phyloP scores from a whole-genome alignment of 345 rosid genomes.

The Populus deltoides region DNA sequence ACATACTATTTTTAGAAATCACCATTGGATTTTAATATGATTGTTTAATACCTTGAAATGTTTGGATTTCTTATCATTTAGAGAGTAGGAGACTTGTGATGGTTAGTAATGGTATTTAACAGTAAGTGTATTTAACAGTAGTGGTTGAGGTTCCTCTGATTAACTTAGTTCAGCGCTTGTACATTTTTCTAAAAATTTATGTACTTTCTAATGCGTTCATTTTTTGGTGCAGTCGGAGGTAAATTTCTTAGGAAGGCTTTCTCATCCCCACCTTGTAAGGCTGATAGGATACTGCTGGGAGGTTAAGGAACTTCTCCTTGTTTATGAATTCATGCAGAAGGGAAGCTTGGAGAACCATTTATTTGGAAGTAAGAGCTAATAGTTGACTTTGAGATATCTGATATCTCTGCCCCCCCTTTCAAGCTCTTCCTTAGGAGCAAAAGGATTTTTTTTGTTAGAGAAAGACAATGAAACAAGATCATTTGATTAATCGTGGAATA shows the following conservation, averaged over 20 bases:
- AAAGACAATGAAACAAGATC: background rate
- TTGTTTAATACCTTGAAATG: background rate
- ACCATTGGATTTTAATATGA: background rate
- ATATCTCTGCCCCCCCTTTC: background rate
- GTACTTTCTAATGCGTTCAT: slow-evolving; percentile 2
- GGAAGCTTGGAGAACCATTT: slow-evolving; percentile 96
- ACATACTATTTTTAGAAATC: background rate
- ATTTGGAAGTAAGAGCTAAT: slow-evolving; percentile 60
- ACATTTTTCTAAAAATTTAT: background rate
- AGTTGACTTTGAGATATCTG: background rate
- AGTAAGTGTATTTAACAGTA: background rate
- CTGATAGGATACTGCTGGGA: slow-evolving; percentile 82
- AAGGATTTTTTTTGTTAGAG: background rate
- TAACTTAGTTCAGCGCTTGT: background rate
- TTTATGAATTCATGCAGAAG: slow-evolving; percentile 86
- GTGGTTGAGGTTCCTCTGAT: background rate
- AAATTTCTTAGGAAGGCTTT: slow-evolving; percentile 73
- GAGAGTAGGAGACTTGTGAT: background rate
- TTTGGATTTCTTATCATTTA: background rate
- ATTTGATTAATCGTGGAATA: background rate
- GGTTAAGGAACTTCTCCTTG: slow-evolving; percentile 74
- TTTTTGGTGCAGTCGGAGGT: slow-evolving; percentile 65
- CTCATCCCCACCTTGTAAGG: slow-evolving; percentile 86
- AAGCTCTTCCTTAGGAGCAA: background rate
- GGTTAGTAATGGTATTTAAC: background rate